Conservation (phyloP, 2,329 filamentous ascomycete genomes). For the Zarea fungicola region DNA sequence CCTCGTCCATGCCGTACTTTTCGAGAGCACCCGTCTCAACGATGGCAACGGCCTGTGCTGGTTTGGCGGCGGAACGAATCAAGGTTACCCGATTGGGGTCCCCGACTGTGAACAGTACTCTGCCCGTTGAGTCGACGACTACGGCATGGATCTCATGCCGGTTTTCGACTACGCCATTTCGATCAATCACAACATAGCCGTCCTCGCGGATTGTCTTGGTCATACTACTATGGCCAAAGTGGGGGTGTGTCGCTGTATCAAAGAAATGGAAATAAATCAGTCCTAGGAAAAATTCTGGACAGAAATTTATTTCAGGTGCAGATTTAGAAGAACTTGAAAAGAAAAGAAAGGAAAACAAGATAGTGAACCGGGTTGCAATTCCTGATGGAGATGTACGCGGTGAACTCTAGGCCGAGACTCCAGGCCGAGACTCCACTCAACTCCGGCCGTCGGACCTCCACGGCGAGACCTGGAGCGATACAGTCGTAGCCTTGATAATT, state of each 20-base stretch:
- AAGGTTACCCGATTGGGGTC: conserved; percentile 37
- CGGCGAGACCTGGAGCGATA: too few relatives aligned
- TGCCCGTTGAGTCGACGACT: conserved; percentile 32
- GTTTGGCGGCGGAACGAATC: conserved; percentile 41
- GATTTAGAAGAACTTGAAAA: too few relatives aligned
- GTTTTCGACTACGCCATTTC: conserved; percentile 39
- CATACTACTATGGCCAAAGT: conserved; percentile 1
- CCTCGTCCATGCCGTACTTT: conserved; percentile 30
- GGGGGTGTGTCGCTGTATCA: background rate
- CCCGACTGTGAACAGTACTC: conserved; percentile 34
- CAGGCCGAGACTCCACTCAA: too few relatives aligned
- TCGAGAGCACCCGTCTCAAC: conserved; percentile 36
- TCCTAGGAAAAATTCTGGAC: too few relatives aligned
- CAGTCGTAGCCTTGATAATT: too few relatives aligned
- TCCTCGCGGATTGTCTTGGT: conserved; percentile 12
- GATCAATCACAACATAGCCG: conserved; percentile 31
- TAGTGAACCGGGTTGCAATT: too few relatives aligned
- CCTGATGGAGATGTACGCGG: too few relatives aligned
- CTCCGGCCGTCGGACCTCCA: too few relatives aligned
- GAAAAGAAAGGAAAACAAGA: too few relatives aligned
- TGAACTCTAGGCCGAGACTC: too few relatives aligned
- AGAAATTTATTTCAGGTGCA: too few relatives aligned
- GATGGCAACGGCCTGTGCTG: conserved; percentile 39
- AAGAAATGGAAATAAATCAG: too few relatives aligned
- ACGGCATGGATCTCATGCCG: conserved; percentile 38